Evolutionary conservation across 495 filamentous ascomycete species (phyloP), one percentile per base, ranked within the genome.

Genomic region (Letharia columbiana): DNA sequence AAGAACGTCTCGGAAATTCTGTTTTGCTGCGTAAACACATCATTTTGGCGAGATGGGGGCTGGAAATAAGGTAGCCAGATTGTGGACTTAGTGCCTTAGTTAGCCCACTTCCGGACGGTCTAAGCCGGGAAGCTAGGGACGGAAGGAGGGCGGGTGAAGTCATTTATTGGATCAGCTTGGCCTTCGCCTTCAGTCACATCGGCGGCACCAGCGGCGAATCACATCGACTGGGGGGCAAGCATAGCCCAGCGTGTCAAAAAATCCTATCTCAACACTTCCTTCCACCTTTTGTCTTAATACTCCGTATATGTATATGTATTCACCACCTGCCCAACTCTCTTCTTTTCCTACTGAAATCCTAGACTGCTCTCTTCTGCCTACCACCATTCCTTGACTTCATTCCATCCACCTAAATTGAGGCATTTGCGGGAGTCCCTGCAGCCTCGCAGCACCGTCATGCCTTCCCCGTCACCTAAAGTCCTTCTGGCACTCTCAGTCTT

Each of bases 401-500:
- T 35, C 0, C 15, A 17, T 4, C 1, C 12, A 4, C 52, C 15
- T 31, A 17, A 1, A 35, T 2, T 49, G 52, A 35, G 15, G 31
- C 42, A 49, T n/a, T 45, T 39, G 61, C 52, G 13, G 28, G 12
- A 6, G 23, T 28, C 31, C 52, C 52, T 35, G n/a, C 18, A 49
- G 57, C 35, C 41, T 41, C 17, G 20, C 59, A 17, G 13, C 1
- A 28, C 42, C 59, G 13, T 45, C 45, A 66, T 66, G 64, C 64
- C 58, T 56, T 61, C 15, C 33, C 37, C 44, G 28, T 37, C 58
- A 13, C 35, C 33, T 28, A 61, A 31, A 28, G 8, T 39, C 45
- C 33, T 61, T 62, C 65, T 67, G 18, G 44, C 33, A 10, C 42
- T 70, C 23, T 61, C 17, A 15, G 49, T 23, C 39, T 31, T 54